A percentile compares a stretch with the other conserved stretches of the same genome.
phyloP scores from a whole-genome alignment of 495 filamentous ascomycete species.

The Aspergillus bertholletiae region DNA sequence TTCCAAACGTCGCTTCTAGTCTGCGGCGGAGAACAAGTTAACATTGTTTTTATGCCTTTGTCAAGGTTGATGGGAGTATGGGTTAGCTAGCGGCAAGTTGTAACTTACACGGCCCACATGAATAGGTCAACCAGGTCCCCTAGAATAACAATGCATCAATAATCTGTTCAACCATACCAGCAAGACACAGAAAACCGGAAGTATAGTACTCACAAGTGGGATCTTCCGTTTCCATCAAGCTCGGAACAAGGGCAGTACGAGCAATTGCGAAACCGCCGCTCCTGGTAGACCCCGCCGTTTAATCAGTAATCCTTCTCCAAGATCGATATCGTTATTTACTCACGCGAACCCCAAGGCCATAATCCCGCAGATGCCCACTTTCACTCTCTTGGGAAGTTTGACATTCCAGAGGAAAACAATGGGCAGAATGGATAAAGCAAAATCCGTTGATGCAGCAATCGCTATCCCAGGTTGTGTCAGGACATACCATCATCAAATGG shows the following conservation, averaged over 20 bases:
- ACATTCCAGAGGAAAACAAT: constrained; percentile 1
- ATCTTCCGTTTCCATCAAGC: neutral
- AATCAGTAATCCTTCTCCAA: neutral
- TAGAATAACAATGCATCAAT: neutral
- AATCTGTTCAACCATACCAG: neutral
- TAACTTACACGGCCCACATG: constrained; percentile 1
- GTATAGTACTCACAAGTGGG: neutral
- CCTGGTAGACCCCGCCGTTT: neutral
- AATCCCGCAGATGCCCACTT: neutral
- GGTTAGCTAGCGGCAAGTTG: too few species aligned
- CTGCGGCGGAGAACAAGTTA: neutral
- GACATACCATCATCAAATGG: neutral
- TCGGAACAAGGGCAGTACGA: neutral
- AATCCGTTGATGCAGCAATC: neutral
- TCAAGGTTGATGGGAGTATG: too few species aligned
- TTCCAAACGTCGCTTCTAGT: constrained; percentile 1
- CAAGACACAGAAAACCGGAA: neutral
- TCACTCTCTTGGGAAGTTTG: constrained; percentile 4
- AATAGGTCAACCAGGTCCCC: constrained; percentile 4
- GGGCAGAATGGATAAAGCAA: neutral
- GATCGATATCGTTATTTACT: neutral
- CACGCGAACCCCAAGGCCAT: constrained; percentile 2
- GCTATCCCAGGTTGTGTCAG: neutral
- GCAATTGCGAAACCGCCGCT: constrained; percentile 1
- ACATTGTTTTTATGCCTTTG: neutral